phyloP scores from a whole-genome alignment of 768 basidiomycete genomes.

The Russula dissimulans region DNA sequence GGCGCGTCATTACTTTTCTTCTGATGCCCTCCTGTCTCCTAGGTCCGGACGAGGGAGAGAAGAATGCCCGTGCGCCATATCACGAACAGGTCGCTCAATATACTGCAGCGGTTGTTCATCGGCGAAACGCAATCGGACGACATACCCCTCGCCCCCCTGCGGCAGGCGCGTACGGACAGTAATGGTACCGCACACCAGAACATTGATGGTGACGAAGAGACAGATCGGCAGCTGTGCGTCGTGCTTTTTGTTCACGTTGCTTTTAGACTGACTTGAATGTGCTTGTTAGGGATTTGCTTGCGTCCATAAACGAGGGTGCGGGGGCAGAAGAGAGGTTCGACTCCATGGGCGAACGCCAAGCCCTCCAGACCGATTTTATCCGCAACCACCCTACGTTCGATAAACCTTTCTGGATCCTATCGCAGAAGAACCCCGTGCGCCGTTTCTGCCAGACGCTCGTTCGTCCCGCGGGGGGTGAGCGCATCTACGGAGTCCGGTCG shows the following conservation, averaged over 20 bases:
- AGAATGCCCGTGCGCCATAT: slow-evolving; percentile 40
- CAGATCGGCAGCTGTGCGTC: slow-evolving; percentile 67
- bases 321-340: slow-evolving; percentile 50
- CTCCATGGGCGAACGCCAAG: slow-evolving; percentile 56
- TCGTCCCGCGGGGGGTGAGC: slow-evolving; percentile 72
- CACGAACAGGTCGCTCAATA: slow-evolving; percentile 46
- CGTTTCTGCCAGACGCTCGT: slow-evolving; percentile 75
- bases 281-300: slow-evolving; percentile 51
- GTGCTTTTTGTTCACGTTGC: neutral
- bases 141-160: slow-evolving; percentile 51
- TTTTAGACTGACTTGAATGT: neutral
- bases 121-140: slow-evolving; percentile 43
- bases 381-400: slow-evolving; percentile 83
- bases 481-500: slow-evolving; percentile 72
- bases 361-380: slow-evolving; percentile 81
- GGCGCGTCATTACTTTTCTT: neutral
- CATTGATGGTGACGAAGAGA: slow-evolving; percentile 41
- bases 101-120: slow-evolving; percentile 58
- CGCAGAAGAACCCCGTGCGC: slow-evolving; percentile 67
- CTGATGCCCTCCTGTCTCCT: too few relatives aligned
- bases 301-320: slow-evolving; percentile 48
- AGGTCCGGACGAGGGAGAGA: neutral
- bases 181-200: slow-evolving; percentile 22
- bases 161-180: slow-evolving; percentile 29
- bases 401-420: slow-evolving; percentile 81